Conservation (phyloP, 495 filamentous ascomycete genomes). For the Glonium stellatum region DNA sequence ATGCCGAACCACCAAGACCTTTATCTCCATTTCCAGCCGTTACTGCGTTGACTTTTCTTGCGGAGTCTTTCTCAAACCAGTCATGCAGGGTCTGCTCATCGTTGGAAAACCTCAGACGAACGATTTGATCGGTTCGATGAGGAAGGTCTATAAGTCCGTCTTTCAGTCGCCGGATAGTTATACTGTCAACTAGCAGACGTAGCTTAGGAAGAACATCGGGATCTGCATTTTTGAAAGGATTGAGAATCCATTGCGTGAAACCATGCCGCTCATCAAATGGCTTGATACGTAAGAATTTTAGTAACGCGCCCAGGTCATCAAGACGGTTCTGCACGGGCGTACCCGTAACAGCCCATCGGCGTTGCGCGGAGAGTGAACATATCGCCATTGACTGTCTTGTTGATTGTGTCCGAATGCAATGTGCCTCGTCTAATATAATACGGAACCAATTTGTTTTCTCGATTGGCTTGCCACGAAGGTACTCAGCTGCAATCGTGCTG, state of each 20-base stretch:
- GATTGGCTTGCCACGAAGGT: slow-evolving; percentile 59
- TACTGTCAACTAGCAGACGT: slow-evolving; percentile 83
- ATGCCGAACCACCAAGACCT: slow-evolving; percentile 70
- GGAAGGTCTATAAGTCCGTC: slow-evolving; percentile 76
- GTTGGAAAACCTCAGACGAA: slow-evolving; percentile 52
- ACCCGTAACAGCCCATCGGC: slow-evolving; percentile 93
- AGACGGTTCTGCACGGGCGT: slow-evolving; percentile 88
- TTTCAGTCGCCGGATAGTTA: slow-evolving; percentile 88
- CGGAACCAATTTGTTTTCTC: slow-evolving; percentile 83
- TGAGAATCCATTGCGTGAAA: slow-evolving; percentile 71
- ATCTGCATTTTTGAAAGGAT: slow-evolving; percentile 75
- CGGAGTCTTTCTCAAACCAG: slow-evolving; percentile 56
- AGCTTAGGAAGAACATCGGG: slow-evolving; percentile 76
- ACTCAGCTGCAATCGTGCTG: slow-evolving; percentile 74
- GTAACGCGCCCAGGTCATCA: slow-evolving; percentile 82
- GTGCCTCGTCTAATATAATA: slow-evolving; percentile 92
- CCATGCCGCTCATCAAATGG: slow-evolving; percentile 74
- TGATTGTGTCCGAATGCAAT: slow-evolving; percentile 79
- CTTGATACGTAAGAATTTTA: slow-evolving; percentile 77
- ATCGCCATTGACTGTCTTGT: slow-evolving; percentile 76
- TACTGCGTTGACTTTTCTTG: slow-evolving; percentile 50
- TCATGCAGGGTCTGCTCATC: slow-evolving; percentile 52
- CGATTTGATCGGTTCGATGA: slow-evolving; percentile 60
- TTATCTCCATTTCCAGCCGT: slow-evolving; percentile 47
- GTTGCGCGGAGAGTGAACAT: slow-evolving; percentile 70